Percentiles rank a stretch among this genome's conserved stretches.
phyloP scores from a whole-genome alignment of 257 asterid genomes.

The Paraleonurus japonicus region DNA sequence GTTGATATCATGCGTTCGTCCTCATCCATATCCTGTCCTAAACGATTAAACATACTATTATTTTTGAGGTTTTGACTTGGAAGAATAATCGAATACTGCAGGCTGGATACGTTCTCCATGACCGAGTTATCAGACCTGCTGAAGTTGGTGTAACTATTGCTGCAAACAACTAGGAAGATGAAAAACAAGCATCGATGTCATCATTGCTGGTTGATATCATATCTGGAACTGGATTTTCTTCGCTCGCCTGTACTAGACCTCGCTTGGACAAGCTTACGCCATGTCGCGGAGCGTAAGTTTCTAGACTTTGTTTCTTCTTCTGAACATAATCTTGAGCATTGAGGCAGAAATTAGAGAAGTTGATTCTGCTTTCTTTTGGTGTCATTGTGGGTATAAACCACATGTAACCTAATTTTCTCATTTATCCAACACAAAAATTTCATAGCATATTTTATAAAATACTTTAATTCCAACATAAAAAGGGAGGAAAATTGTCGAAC shows the following conservation, averaged over 20 bases:
- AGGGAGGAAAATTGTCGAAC: too few species aligned
- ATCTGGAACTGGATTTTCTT: background rate
- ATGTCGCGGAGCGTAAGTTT: background rate
- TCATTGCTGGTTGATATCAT: background rate
- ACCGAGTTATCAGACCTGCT: constrained; percentile 76
- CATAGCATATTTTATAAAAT: too few species aligned
- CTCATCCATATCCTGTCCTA: background rate
- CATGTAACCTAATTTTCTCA: too few species aligned
- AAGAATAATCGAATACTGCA: constrained; percentile 23
- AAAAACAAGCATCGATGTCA: background rate
- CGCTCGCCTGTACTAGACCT: background rate
- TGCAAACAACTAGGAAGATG: constrained; percentile 29
- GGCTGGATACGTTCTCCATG: constrained; percentile 77
- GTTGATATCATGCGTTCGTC: background rate
- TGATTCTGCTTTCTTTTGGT: background rate
- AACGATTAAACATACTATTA: background rate
- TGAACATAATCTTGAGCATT: background rate
- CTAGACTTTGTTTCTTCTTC: background rate
- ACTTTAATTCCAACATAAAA: too few species aligned
- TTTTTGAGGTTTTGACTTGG: background rate
- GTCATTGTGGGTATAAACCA: too few species aligned
- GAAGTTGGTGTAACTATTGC: constrained; percentile 81
- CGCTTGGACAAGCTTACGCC: background rate
- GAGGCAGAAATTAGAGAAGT: constrained; percentile 4
- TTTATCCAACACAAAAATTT: too few species aligned